Evolutionary conservation across 83 land plant species (phyloP).

Genomic region (Picea abies): DNA sequence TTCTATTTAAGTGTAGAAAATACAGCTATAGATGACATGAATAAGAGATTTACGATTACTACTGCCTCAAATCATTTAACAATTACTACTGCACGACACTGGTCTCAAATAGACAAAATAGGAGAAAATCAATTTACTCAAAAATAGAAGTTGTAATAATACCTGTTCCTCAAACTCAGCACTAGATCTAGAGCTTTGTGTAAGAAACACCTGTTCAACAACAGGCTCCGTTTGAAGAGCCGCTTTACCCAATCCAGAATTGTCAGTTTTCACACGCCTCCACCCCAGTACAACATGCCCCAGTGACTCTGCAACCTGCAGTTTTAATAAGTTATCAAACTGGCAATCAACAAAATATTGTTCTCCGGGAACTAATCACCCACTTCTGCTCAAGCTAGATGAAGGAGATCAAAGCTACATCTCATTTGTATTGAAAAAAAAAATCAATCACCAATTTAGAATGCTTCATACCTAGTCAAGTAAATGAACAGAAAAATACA

Average conservation of each 20-base stretch:
- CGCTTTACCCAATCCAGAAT: slow-evolving; percentile 82
- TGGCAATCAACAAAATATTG: neutral
- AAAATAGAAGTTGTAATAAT: neutral
- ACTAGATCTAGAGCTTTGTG: slow-evolving; percentile 59
- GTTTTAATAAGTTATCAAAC: neutral
- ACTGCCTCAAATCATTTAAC: neutral
- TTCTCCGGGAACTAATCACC: neutral
- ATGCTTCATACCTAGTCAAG: neutral
- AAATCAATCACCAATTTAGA: neutral
- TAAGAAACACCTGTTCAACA: slow-evolving; percentile 91
- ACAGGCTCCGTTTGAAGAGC: slow-evolving; percentile 93
- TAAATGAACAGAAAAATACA: neutral
- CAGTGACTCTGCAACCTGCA: slow-evolving; percentile 93
- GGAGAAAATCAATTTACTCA: slow-evolving; percentile 3
- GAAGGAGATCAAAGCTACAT: neutral
- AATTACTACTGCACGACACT: neutral
- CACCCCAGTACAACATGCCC: slow-evolving; percentile 96
- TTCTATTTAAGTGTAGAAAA: neutral
- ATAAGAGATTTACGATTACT: neutral
- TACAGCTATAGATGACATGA: neutral
- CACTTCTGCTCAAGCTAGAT: neutral
- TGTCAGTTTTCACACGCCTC: slow-evolving; percentile 89
- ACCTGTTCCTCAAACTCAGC: slow-evolving; percentile 92
- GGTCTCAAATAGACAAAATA: neutral
- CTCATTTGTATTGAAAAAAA: neutral